These are phyloP conservation scores for Salmacisia buchloeana DNA, from an alignment of 1,284 basidiomycete species.

Conservation along the genomic window DNA sequence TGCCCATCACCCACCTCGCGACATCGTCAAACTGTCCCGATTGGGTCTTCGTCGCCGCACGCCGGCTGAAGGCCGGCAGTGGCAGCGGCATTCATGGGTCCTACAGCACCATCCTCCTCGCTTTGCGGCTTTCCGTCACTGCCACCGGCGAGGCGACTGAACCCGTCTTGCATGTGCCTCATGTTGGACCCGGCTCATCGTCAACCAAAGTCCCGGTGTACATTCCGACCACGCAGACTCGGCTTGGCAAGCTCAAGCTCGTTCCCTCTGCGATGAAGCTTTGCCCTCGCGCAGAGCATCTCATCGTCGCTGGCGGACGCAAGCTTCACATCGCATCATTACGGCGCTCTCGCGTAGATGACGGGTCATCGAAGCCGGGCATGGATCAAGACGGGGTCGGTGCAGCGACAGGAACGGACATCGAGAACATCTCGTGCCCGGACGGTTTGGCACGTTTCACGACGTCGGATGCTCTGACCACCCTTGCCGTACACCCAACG, in stretches of 20 bases:
- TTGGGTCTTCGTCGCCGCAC: conserved; percentile 64
- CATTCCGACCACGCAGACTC: conserved; percentile 52
- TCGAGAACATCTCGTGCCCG: not conserved
- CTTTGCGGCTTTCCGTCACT: conserved; percentile 24
- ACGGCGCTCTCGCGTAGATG: not conserved
- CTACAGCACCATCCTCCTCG: conserved; percentile 31
- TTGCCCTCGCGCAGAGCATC: not conserved
- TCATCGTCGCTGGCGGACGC: not conserved
- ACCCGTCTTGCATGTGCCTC: not conserved
- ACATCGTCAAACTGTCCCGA: conserved; percentile 65
- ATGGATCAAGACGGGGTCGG: not conserved
- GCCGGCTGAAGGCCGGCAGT: conserved; percentile 51
- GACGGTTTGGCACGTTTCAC: conserved; percentile 8
- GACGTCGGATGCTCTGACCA: conserved; percentile 60
- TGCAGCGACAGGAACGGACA: not conserved
- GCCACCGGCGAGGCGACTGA: conserved; percentile 14
- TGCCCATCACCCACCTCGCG: conserved; percentile 69
- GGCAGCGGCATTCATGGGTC: conserved; percentile 14
- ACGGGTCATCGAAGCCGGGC: too few relatives aligned
- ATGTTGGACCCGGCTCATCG: not conserved
- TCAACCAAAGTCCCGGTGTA: conserved; percentile 4
- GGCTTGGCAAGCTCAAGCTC: conserved; percentile 69
- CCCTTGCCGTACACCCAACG: conserved; percentile 77
- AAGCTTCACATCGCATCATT: conserved; percentile 6
- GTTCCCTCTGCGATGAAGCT: conserved; percentile 53